Percentiles rank a stretch among this genome's conserved stretches.
phyloP scores from a whole-genome alignment of 1,284 basidiomycete genomes.

The Retiboletus fuscus region DNA sequence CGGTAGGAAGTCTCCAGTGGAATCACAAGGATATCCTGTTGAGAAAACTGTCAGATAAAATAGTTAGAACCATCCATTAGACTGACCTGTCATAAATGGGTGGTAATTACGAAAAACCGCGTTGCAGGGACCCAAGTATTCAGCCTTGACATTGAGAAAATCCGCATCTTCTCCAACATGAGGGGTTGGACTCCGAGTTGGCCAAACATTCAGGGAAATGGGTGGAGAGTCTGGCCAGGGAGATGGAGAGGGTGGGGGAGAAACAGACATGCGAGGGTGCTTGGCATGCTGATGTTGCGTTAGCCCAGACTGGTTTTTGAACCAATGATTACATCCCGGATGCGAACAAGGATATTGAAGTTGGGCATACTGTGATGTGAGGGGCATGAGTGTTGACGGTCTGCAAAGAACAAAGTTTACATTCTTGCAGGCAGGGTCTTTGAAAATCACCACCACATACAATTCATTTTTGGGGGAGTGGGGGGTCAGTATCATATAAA shows the following conservation, averaged over 20 bases:
- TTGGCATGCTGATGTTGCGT: constrained; percentile 11
- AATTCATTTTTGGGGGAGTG: too few species aligned
- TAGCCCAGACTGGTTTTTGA: background rate
- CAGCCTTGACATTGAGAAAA: background rate
- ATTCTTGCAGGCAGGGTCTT: too few species aligned
- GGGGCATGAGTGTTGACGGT: background rate
- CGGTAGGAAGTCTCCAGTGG: background rate
- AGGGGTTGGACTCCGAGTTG: background rate
- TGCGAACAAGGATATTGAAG: background rate
- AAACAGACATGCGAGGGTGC: background rate
- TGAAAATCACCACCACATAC: too few species aligned
- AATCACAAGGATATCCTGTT: background rate
- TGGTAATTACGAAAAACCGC: background rate
- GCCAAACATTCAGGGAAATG: background rate
- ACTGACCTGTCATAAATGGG: too few species aligned
- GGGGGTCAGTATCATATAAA: too few species aligned
- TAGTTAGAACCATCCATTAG: too few species aligned
- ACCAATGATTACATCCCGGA: background rate
- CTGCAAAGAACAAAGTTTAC: background rate
- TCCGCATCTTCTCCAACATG: background rate
- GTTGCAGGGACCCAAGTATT: background rate
- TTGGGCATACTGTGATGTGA: background rate
- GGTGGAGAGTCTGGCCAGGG: too few species aligned
- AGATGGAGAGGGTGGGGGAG: too few species aligned
- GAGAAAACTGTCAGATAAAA: too few species aligned